These are phyloP conservation scores for Phytophthora fragariaefolia DNA, from an alignment of 352 stramenopile genomes.

Conservation along the genomic window DNA sequence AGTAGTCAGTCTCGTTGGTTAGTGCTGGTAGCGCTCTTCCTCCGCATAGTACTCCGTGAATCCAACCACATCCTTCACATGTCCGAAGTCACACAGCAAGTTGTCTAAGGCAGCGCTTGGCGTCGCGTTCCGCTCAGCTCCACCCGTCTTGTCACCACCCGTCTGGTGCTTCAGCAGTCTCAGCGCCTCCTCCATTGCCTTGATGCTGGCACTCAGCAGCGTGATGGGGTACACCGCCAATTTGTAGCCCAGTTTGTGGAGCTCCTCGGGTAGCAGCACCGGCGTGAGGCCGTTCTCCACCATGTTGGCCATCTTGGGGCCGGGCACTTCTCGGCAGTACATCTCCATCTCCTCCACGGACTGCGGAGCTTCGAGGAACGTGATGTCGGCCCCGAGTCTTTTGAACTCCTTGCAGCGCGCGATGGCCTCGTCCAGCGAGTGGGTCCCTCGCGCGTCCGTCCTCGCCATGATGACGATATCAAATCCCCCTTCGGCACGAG, in stretches of 20 bases:
- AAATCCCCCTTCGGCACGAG: constrained; percentile 78
- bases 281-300: constrained; percentile 95
- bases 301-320: constrained; percentile 94
- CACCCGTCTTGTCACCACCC: not conserved
- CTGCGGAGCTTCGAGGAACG: constrained; percentile 94
- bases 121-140: constrained; percentile 38
- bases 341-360: constrained; percentile 92
- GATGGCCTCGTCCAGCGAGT: constrained; percentile 93
- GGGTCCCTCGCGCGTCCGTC: constrained; percentile 91
- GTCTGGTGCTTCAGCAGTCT: constrained; percentile 77
- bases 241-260: constrained; percentile 94
- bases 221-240: constrained; percentile 95
- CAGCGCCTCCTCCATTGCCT: constrained; percentile 92
- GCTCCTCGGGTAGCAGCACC: constrained; percentile 82
- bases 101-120: constrained; percentile 69
- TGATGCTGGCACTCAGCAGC: constrained; percentile 93
- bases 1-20: constrained; percentile 4
- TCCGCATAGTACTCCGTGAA: constrained; percentile 93
- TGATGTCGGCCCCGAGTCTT: constrained; percentile 74
- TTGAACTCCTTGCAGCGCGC: constrained; percentile 92
- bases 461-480: constrained; percentile 95
- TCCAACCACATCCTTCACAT: constrained; percentile 94
- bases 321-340: constrained; percentile 91
- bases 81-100: constrained; percentile 89
- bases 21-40: constrained; percentile 64